Percentiles rank a stretch among this genome's conserved stretches.
Evolutionary conservation across 345 rosid species (phyloP).

Genomic region (Arabidopsis suecica): DNA sequence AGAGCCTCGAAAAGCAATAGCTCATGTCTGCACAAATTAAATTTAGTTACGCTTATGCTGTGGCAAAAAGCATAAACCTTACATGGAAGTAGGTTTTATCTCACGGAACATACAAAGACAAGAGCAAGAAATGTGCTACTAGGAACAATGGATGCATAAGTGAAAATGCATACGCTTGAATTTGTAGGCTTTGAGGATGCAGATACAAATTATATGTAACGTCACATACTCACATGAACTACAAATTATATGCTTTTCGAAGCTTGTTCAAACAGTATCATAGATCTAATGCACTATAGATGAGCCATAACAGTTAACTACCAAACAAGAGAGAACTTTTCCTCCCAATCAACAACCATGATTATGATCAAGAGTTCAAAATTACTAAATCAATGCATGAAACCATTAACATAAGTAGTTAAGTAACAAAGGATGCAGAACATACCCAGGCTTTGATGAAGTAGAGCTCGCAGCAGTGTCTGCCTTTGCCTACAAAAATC

Average conservation of each 20-base stretch:
- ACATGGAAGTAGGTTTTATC: not conserved
- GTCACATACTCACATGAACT: not conserved
- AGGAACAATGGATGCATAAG: not conserved
- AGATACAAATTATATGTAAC: not conserved
- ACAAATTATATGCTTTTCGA: too few relatives aligned
- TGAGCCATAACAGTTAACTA: not conserved
- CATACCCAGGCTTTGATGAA: slow-evolving; percentile 70
- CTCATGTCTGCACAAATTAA: slow-evolving; percentile 62
- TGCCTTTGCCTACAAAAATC: slow-evolving; percentile 54
- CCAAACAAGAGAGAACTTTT: not conserved
- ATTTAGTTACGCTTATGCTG: not conserved
- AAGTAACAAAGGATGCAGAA: slow-evolving; percentile 12
- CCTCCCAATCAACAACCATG: not conserved
- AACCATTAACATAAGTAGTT: not conserved
- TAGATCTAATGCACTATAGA: slow-evolving; percentile 15
- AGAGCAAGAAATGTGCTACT: not conserved
- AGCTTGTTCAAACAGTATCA: not conserved
- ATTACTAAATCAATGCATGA: not conserved
- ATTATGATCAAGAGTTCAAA: not conserved
- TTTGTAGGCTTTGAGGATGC: not conserved
- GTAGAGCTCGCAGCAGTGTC: slow-evolving; percentile 61
- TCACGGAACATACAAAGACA: not conserved
- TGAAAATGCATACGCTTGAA: not conserved
- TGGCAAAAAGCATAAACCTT: not conserved
- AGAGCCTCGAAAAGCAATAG: slow-evolving; percentile 87